A percentile compares a stretch with the other conserved stretches of the same genome.
Evolutionary conservation across 371 early-diverging fungal species (phyloP).

Genomic region (Actinomucor elegans): DNA sequence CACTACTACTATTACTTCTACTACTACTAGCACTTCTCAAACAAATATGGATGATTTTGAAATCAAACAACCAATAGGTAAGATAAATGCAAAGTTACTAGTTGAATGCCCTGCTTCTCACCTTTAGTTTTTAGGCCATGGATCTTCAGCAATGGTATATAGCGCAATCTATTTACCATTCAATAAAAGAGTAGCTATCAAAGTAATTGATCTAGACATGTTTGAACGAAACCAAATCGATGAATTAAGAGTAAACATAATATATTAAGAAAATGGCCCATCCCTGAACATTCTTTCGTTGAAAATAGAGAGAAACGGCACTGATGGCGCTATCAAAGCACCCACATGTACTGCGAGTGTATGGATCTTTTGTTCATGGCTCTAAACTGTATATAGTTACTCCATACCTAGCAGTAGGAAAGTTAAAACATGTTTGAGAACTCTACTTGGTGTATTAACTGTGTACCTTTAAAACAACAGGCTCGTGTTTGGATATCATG

Average conservation of each 20-base stretch:
- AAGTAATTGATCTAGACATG: slow-evolving; percentile 28
- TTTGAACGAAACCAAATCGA: slow-evolving; percentile 39
- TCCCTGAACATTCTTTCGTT: background rate
- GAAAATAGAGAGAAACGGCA: slow-evolving; percentile 74
- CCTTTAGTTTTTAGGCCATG: slow-evolving; percentile 60
- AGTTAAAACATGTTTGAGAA: slow-evolving; percentile 12
- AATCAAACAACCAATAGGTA: slow-evolving; percentile 31
- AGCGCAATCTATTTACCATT: slow-evolving; percentile 44
- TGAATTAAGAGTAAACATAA: slow-evolving; percentile 23
- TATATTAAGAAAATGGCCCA: background rate
- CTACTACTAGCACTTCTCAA: no score
- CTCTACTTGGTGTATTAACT: background rate
- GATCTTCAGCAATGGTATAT: slow-evolving; percentile 83
- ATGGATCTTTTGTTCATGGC: slow-evolving; percentile 80
- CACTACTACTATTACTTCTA: no score
- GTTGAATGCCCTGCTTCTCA: background rate
- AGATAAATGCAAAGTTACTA: background rate
- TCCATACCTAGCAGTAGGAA: slow-evolving; percentile 78
- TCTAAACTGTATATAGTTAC: slow-evolving; percentile 80
- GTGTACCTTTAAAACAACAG: slow-evolving; percentile 3
- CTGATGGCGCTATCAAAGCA: slow-evolving; percentile 87
- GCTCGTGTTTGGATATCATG: slow-evolving; percentile 88
- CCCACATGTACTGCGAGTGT: slow-evolving; percentile 79
- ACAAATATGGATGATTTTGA: slow-evolving; percentile 34
- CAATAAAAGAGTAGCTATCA: slow-evolving; percentile 30